Evolutionary conservation across 108 stramenopile genomes (phyloP), one percentile per base, ranked within the genome.

Genomic region (Nitzschia palea): DNA sequence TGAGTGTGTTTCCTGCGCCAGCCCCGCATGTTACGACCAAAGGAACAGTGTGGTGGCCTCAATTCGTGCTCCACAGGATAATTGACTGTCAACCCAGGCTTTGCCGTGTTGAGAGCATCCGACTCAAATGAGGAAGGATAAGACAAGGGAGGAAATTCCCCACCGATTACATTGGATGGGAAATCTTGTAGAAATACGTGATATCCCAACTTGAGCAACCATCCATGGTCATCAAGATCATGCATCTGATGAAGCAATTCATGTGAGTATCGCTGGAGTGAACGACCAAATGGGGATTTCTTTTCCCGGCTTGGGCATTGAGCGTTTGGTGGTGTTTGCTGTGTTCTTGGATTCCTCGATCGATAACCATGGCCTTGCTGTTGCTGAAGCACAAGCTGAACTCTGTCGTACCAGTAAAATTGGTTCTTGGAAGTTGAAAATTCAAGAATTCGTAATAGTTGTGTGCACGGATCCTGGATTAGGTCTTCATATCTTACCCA

Each of bases 401-500:
- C 51, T 14, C 23, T 12, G 2, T 52, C 51, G 14, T 52, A 14
- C 51, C 51, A 52, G 23, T 22, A 52, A 1, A 26, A 17, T 22
- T 22, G 3, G 5, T 22, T 25, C 25, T 14, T 50, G 48, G 51
- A 52, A 25, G 43, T 43, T 44, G 74, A 45, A 80, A 90, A 90
- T 26, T 57, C 30, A 33, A 87, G 48, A 30, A 86, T 74, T 15
- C 77, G 64, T 23, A 47, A 26, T 78, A 93, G 63, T 51, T 82
- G 73, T 14, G 31, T 27, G 15, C 71, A 70, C 12, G 81, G 73
- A 65, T 81, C 36, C 30, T 61, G 62, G 10, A 90, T 71, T 71
- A 90, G 71, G 67, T 93, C 91, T 74, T 93, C 91, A 60, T 87
- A 93, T 51, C 91, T 68, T 2, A 93, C 73, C 61, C 87, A 27